A percentile compares a stretch with the other conserved stretches of the same genome.
Conservation (phyloP, 202 grass and related monocot species). For the Digitaria exilis region DNA sequence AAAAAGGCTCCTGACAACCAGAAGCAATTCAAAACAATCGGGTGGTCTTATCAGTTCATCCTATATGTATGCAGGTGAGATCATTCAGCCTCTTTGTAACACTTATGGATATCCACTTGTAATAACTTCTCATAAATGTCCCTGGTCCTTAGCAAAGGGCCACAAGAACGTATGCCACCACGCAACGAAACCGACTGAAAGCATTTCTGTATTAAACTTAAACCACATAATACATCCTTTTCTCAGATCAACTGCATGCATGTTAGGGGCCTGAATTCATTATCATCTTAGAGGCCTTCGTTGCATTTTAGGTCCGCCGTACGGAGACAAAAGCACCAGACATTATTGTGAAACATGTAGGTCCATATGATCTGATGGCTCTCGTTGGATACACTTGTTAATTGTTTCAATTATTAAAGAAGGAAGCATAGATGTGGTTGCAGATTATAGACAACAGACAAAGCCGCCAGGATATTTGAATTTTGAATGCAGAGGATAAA, state of each 20-base stretch:
- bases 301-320: conserved; percentile 31
- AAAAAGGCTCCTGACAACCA: neutral
- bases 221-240: conserved; percentile 29
- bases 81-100: neutral
- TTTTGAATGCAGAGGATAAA: conserved; percentile 20
- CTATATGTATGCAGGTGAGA: neutral
- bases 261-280: conserved; percentile 23
- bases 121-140: conserved; percentile 22
- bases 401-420: conserved; percentile 22
- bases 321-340: conserved; percentile 32
- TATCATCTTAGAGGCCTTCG: neutral
- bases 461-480: conserved; percentile 19
- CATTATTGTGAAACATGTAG: conserved; percentile 32
- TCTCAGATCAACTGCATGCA: neutral
- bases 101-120: conserved; percentile 10
- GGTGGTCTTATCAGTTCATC: neutral
- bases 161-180: neutral
- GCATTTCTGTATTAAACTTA: neutral
- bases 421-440: conserved; percentile 1
- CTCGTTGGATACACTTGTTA: neutral
- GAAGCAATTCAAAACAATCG: neutral
- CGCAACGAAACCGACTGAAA: conserved; percentile 17
- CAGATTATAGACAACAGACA: conserved; percentile 21
- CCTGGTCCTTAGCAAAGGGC: conserved; percentile 32
- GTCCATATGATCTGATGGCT: conserved; percentile 18